Evolutionary conservation across 2,329 filamentous ascomycete genomes (phyloP).

Genomic region (Phialemoniopsis sp.): DNA sequence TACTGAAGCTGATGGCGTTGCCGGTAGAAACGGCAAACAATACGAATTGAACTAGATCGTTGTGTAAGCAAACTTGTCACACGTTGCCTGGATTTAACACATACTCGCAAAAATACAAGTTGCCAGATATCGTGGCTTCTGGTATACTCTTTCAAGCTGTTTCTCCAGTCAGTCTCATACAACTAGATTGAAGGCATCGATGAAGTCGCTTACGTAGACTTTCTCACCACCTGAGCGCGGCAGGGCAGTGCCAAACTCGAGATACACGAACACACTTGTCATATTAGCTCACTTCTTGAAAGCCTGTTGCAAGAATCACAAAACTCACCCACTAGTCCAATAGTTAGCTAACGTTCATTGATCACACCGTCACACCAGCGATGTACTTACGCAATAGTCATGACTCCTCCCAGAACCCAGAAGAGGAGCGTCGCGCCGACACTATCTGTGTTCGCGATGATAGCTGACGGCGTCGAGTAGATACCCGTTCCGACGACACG

Average conservation of each 20-base stretch:
- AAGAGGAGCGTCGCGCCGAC: constrained; percentile 41
- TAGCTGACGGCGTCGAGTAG: constrained; percentile 40
- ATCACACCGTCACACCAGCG: constrained; percentile 7
- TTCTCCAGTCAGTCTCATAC: constrained; percentile 1
- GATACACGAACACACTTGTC: constrained; percentile 28
- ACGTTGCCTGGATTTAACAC: not conserved
- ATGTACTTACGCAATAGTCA: constrained; percentile 37
- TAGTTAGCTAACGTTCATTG: constrained; percentile 3
- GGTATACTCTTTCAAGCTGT: constrained; percentile 25
- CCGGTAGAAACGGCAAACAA: constrained; percentile 28
- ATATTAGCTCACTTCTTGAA: not conserved
- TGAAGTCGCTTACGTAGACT: constrained; percentile 31
- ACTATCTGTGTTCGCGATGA: constrained; percentile 36
- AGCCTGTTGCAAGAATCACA: not conserved
- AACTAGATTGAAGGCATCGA: not conserved
- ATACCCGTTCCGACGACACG: constrained; percentile 44
- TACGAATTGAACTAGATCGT: constrained; percentile 23
- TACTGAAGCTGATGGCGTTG: constrained; percentile 25
- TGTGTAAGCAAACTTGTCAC: not conserved
- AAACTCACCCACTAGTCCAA: constrained; percentile 14
- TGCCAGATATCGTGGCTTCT: constrained; percentile 23
- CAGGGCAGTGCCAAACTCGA: constrained; percentile 46
- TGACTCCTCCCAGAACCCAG: constrained; percentile 41
- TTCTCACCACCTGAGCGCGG: constrained; percentile 34
- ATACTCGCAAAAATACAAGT: constrained; percentile 26